Conservation (phyloP, 1,284 basidiomycete species). For the Boletus sp. region DNA sequence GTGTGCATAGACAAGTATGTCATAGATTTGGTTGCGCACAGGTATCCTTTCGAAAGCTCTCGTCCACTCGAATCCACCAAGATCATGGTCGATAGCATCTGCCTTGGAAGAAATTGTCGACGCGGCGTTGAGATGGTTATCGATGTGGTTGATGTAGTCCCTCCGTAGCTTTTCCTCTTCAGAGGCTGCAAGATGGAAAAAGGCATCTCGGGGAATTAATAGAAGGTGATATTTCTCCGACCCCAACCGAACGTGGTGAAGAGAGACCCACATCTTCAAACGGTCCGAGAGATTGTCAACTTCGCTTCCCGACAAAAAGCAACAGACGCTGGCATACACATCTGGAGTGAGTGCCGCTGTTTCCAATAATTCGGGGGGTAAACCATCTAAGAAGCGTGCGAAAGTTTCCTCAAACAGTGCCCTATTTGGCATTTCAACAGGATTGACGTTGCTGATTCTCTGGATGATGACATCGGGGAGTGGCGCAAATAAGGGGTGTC, state of each 20-base stretch:
- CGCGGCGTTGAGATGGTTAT: constrained; percentile 26
- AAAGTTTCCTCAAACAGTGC: constrained; percentile 50
- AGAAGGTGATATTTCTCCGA: constrained; percentile 56
- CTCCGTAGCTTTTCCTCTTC: constrained; percentile 46
- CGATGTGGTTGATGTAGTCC: constrained; percentile 43
- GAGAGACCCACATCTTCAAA: constrained; percentile 50
- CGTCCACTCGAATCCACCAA: constrained; percentile 34
- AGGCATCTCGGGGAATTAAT: constrained; percentile 56
- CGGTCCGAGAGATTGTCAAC: constrained; percentile 42
- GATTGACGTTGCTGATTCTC: constrained; percentile 45
- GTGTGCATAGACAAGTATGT: constrained; percentile 63
- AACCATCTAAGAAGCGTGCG: constrained; percentile 45
- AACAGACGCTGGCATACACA: constrained; percentile 49
- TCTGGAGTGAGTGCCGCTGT: constrained; percentile 55
- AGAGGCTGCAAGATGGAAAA: constrained; percentile 46
- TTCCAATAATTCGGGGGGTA: constrained; percentile 55
- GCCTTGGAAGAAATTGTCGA: constrained; percentile 18
- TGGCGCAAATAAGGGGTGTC: constrained; percentile 51
- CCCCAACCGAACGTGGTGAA: constrained; percentile 59
- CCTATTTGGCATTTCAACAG: constrained; percentile 57
- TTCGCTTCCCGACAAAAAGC: constrained; percentile 43
- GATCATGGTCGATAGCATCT: constrained; percentile 25
- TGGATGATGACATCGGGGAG: constrained; percentile 51
- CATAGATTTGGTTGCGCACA: constrained; percentile 63
- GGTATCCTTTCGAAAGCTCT: constrained; percentile 59